phyloP scores from a whole-genome alignment of 805 yeast genomes.

The Komagataella mondaviorum region DNA sequence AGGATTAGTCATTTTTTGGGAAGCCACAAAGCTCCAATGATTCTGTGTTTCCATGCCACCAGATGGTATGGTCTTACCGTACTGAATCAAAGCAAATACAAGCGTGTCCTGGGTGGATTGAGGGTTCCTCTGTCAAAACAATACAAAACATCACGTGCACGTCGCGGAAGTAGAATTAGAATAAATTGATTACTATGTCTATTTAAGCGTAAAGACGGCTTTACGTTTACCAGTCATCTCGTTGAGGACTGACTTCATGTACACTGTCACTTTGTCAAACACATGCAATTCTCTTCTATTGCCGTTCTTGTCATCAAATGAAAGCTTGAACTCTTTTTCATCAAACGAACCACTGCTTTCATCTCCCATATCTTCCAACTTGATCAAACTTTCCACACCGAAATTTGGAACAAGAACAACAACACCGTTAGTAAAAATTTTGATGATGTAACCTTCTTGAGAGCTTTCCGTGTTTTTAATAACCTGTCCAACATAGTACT shows the following conservation, averaged over 20 bases:
- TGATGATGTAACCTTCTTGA: constrained; percentile 85
- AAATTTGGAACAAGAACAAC: constrained; percentile 91
- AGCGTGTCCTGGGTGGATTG: neutral
- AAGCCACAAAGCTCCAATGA: constrained; percentile 5
- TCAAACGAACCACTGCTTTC: constrained; percentile 49
- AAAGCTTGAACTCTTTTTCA: constrained; percentile 65
- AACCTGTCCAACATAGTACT: constrained; percentile 96
- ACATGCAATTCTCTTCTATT: constrained; percentile 33
- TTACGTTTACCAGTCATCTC: constrained; percentile 86
- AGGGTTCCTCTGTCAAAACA: neutral
- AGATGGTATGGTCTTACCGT: neutral
- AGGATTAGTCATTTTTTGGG: neutral
- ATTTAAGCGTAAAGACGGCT: constrained; percentile 59
- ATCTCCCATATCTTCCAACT: constrained; percentile 62
- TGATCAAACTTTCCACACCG: constrained; percentile 91
- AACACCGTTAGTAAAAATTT: constrained; percentile 87
- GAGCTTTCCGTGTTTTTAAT: constrained; percentile 71
- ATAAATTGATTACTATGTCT: constrained; percentile 3
- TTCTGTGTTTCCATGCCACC: neutral
- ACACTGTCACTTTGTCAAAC: constrained; percentile 78
- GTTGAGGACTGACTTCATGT: constrained; percentile 71
- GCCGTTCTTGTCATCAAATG: constrained; percentile 32
- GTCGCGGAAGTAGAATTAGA: neutral
- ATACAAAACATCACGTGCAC: neutral
- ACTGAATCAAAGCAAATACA: neutral